Evolutionary conservation across 129 eudicot species (phyloP), one percentile per base, ranked within the genome.

Genomic region (Saussurea involucrata): DNA sequence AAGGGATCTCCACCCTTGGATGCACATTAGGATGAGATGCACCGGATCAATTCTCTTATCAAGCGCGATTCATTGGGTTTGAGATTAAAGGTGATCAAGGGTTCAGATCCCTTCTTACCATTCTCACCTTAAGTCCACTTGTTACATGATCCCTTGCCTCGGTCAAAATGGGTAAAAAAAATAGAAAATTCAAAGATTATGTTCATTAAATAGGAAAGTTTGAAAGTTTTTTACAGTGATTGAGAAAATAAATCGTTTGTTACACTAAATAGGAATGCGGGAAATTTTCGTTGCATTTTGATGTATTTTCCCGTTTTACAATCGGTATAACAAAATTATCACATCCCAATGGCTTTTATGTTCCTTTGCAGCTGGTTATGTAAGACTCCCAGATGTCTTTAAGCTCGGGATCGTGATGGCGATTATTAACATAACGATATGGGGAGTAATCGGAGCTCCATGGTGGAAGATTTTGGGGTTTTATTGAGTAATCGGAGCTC

Each of bases 401-500:
- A 85, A 82, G 40, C 66, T 91, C 66, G 97, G 93, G 29, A 86
- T 88, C 15, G 18, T 67, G 28, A 84, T 86, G 84, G 91, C 93
- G 9, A 29, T 85, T 15, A 74, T 86, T 15, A 86, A 91, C 75
- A 69, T 88, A 28, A 31, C 75, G 6, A 72, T 85, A 69, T 91
- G 97, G 93, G 85, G 37, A 24, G 25, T 88, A 63, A 73, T 71
- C 17, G 93, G 91, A 84, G 80, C 88, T 24, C 71, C 83, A 12
- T 91, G 97, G 93, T 91, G 93, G 93, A 91, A 91, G 75, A 68
- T 91, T 82, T 69, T 86, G 78, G 90, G 91, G 20, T 85, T 91
- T 46, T 91, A 86, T 80, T 90, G 86, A 87, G 76, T 70, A 25
- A 36, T n/a, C n/a, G 21, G 58, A 27, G 24, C 25, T n/a, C n/a